Base-by-base conservation (phyloP, 306 rosid species). In the Parietaria judaica region DNA sequence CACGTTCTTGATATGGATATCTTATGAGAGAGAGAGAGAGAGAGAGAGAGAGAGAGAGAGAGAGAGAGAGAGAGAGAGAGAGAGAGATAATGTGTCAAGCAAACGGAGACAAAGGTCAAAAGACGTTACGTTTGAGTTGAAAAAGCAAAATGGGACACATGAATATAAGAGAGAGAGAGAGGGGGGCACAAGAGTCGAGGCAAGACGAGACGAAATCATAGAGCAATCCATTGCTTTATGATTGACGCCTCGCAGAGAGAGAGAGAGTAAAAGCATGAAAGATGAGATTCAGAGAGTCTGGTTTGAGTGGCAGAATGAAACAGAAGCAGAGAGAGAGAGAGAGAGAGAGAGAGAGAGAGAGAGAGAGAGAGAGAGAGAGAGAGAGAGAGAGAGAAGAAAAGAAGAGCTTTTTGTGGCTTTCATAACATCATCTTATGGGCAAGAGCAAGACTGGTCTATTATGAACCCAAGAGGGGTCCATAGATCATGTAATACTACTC, bases 161-260 rank as follows among this genome's bases (percentile, higher is more conserved):
- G 64, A 59, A 31, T 7, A 10, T 10, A 1, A 49, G 44, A 57
- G 16, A 36, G 36, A 54, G 36, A 54, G 12, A 54, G 8, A 14
- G 36, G 16, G 3, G 9, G 36, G 63, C 63, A 38, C 63, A 15
- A 58, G 49, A 58, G 63, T 11, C 63, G 63, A 59, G 60, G 60
- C 45, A 3, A 56, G 14, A 43, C 49, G 5, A 59, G 54, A 61
- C 50, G 54, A 61, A 61, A 61, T 61, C 54, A 61, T 61, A 61
- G 53, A 46, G 65, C 65, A 47, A 61, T 61, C 65, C 47, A 61
- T 61, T 61, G 65, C 65, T 45, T 61, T 61, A 61, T 61, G 54
- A 61, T 61, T 61, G 65, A 60, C 65, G 35, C 52, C 39, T 60
- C 65, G 37, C 36, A 14, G 65, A 60, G 47, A 37, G n/a, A 58